Evolutionary conservation across 2,329 filamentous ascomycete genomes (phyloP), one percentile per base, ranked within the genome.

Genomic region (Huntiella moniliformis): DNA sequence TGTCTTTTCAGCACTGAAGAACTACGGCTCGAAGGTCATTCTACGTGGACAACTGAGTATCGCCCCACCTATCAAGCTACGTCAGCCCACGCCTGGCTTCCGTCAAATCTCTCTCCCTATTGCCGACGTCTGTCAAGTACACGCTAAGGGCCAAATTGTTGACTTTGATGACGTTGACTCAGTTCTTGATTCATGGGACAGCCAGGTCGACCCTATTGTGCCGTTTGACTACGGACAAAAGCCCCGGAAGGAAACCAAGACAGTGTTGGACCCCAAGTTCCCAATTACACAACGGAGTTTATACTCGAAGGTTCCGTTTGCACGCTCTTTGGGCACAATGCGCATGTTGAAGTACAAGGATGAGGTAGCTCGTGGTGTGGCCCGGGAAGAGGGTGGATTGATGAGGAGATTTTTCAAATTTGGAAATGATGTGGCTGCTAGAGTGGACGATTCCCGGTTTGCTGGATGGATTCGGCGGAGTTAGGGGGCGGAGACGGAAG

Each of bases 241-340:
- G 31, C 53, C 51, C 32, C 50, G 50, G 18, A 51, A 52, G 15
- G 52, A 50, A 7, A 49, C 52, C 5, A 51, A 54, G 3, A 60
- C 57, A 10, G 51, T 60, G 13, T 54, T 58, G 5, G 60, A 61
- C 18, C 60, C 62, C 6, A 55, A 60, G 16, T 65, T 72, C 47
- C 64, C 62, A 4, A 70, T 70, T 17, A 73, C 70, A 1, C 64
- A 63, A 46, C 69, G 68, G 4, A 68, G 61, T 38, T 57, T 61
- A 8, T 59, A 62, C 11, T 58, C 66, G 18, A 58, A 58, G 11
- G 61, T 71, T 5, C 69, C 67, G 3, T 59, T 77, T 42, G 71
- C 64, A n/a, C 63, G 71, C 48, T 70, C 72, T n/a, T 74, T 68
- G 56, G 77, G 73, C 53, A 72, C 77, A 54, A 60, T 78, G 22